These are phyloP conservation scores for Cystobasidium pallidum DNA, from an alignment of 1,284 basidiomycete genomes.

Conservation along the genomic window DNA sequence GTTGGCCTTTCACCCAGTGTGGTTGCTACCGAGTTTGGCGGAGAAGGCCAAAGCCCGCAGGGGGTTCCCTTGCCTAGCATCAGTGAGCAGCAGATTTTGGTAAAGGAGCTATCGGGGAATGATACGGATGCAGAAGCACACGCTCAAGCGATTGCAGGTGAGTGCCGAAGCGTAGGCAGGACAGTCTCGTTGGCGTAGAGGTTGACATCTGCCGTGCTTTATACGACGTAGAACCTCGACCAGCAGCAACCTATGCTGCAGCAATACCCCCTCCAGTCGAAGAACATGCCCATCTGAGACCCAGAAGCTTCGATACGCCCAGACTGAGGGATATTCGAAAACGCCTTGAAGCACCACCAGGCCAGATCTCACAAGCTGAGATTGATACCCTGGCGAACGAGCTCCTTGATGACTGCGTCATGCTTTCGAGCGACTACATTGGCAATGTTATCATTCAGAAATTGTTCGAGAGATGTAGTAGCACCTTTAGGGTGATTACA, in stretches of 20 bases:
- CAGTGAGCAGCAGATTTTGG: conserved; percentile 87
- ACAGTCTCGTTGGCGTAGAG: too few species aligned
- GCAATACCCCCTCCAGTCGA: conserved; percentile 74
- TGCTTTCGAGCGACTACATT: conserved; percentile 96
- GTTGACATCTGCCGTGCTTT: neutral
- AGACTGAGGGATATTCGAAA: conserved; percentile 92
- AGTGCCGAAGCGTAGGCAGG: conserved; percentile 50
- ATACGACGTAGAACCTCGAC: conserved; percentile 70
- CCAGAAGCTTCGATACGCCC: conserved; percentile 80
- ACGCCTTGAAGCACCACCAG: conserved; percentile 69
- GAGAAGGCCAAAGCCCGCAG: conserved; percentile 29
- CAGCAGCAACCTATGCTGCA: conserved; percentile 89
- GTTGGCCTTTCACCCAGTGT: conserved; percentile 51
- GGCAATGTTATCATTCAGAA: conserved; percentile 80
- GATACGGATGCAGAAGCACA: conserved; percentile 77
- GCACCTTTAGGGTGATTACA: conserved; percentile 8
- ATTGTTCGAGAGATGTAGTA: conserved; percentile 44
- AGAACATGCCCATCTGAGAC: conserved; percentile 42
- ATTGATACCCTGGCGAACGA: conserved; percentile 87
- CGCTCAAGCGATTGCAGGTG: conserved; percentile 78
- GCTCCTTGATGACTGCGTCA: conserved; percentile 77
- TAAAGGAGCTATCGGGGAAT: conserved; percentile 84
- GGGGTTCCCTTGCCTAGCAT: conserved; percentile 47
- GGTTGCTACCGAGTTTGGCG: conserved; percentile 54
- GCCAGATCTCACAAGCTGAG: conserved; percentile 79